Evolutionary conservation across 2,329 filamentous ascomycete species (phyloP).

Genomic region (Diaporthe amygdali): DNA sequence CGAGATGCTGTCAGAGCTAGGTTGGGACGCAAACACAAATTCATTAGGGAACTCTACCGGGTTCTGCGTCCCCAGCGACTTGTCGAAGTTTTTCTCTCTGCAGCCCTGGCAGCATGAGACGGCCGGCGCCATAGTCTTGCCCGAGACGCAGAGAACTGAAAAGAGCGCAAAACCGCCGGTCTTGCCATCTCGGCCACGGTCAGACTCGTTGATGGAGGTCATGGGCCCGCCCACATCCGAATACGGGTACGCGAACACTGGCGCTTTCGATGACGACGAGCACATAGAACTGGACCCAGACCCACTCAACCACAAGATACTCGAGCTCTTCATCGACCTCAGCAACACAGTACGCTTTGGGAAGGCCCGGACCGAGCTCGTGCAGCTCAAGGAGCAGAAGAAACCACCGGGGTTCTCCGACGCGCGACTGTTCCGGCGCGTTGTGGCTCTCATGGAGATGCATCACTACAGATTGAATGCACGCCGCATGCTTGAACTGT

Average conservation of each 20-base stretch:
- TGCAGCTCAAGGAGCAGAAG: conserved; percentile 77
- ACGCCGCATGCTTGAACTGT: conserved; percentile 89
- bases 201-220: conserved; percentile 40
- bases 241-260: conserved; percentile 19
- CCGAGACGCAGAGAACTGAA: conserved; percentile 59
- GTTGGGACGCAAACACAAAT: conserved; percentile 92
- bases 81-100: conserved; percentile 80
- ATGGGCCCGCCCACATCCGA: conserved; percentile 26
- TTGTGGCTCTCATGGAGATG: conserved; percentile 83
- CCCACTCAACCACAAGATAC: conserved; percentile 72
- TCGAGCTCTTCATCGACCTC: conserved; percentile 85
- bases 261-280: conserved; percentile 26
- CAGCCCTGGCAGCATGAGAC: conserved; percentile 61
- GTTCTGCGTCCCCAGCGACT: conserved; percentile 81
- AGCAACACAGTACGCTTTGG: conserved; percentile 94
- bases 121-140: conserved; percentile 53
- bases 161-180: conserved; percentile 46
- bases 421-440: conserved; percentile 80
- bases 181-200: conserved; percentile 45
- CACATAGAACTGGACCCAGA: conserved; percentile 45
- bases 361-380: conserved; percentile 81
- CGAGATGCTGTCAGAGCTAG: conserved; percentile 85
- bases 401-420: conserved; percentile 78
- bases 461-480: conserved; percentile 90
- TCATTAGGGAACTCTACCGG: conserved; percentile 83